Conservation (phyloP, 495 filamentous ascomycete genomes). For the Penicillium argentinense region DNA sequence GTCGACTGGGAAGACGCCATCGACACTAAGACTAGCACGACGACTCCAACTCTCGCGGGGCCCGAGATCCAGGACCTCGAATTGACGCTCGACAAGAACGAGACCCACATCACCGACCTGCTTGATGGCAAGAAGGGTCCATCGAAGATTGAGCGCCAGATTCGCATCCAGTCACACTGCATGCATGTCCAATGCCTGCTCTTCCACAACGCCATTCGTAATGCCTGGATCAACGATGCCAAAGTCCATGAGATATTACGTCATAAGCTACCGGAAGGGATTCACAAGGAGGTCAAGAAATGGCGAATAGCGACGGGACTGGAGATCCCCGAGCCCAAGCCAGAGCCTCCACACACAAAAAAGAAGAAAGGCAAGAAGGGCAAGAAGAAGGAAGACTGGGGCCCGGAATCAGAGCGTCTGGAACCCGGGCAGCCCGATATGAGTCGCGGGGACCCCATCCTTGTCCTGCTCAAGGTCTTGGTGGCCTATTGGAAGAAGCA, state of each 20-base stretch:
- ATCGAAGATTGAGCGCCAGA: slow-evolving; percentile 76
- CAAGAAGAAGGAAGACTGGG: slow-evolving; percentile 64
- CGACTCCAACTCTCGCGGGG: slow-evolving; percentile 24
- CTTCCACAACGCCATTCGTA: slow-evolving; percentile 85
- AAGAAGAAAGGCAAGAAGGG: slow-evolving; percentile 47
- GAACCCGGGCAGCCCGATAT: slow-evolving; percentile 70
- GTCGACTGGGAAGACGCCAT: slow-evolving; percentile 89
- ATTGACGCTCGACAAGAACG: slow-evolving; percentile 67
- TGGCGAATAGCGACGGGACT: slow-evolving; percentile 71
- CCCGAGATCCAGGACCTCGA: slow-evolving; percentile 62
- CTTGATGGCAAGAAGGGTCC: slow-evolving; percentile 80
- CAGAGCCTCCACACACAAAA: slow-evolving; percentile 26
- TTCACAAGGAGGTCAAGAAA: slow-evolving; percentile 70
- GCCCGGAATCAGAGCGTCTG: slow-evolving; percentile 62
- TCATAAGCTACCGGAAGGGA: slow-evolving; percentile 62
- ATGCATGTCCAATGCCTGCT: slow-evolving; percentile 87
- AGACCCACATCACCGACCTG: slow-evolving; percentile 53
- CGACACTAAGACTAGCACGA: slow-evolving; percentile 37
- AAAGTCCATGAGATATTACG: slow-evolving; percentile 76
- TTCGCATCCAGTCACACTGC: slow-evolving; percentile 75
- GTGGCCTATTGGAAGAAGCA: slow-evolving; percentile 84
- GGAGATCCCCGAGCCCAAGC: slow-evolving; percentile 39
- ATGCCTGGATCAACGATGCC: slow-evolving; percentile 79
- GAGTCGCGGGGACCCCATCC: slow-evolving; percentile 78
- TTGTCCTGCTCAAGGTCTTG: slow-evolving; percentile 73